These are phyloP conservation scores for Penicillium crustosum DNA, from an alignment of 2,329 filamentous ascomycete genomes.

Conservation along the genomic window DNA sequence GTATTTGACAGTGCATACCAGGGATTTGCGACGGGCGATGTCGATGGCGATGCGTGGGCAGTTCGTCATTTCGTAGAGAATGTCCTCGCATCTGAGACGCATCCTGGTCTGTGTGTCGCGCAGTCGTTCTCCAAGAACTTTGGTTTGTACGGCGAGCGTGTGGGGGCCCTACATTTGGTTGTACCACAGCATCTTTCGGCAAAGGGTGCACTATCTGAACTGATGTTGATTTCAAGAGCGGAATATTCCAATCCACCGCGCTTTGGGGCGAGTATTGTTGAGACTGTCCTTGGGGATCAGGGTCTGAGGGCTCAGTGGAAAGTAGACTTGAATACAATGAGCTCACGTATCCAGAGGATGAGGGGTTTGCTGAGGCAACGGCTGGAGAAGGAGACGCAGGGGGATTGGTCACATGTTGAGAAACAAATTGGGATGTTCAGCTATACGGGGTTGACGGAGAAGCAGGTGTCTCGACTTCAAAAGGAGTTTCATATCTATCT, in stretches of 20 bases:
- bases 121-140: neutral
- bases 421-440: neutral
- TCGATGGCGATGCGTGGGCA: constrained; percentile 74
- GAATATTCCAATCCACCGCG: neutral
- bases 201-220: neutral
- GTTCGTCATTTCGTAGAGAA: constrained; percentile 65
- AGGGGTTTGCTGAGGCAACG: neutral
- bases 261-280: neutral
- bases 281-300: neutral
- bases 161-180: neutral
- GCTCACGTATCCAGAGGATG: neutral
- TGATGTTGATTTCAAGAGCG: neutral
- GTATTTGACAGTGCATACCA: constrained; percentile 96
- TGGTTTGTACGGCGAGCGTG: neutral
- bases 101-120: constrained; percentile 39
- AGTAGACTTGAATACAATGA: neutral
- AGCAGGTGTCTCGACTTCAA: neutral
- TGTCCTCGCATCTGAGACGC: neutral
- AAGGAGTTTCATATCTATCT: neutral
- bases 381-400: neutral
- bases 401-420: neutral
- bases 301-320: neutral
- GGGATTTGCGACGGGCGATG: constrained; percentile 65
- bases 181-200: neutral
- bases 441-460: neutral